Conservation (phyloP, 2,329 filamentous ascomycete species). For the Elsinoe batatas region DNA sequence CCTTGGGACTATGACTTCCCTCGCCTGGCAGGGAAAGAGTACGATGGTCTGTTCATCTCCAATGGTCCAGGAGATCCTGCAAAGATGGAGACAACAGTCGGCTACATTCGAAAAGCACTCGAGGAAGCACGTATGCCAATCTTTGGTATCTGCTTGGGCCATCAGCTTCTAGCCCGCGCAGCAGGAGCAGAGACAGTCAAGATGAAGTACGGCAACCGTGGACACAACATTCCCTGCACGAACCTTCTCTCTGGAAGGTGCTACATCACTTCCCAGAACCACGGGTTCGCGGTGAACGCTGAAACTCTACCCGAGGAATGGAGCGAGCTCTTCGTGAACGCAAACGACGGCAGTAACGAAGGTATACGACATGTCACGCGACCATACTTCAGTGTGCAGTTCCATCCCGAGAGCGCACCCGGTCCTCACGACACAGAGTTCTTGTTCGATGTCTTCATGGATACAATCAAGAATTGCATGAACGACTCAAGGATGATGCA, state of each 20-base stretch:
- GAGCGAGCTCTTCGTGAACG: slow-evolving; percentile 94
- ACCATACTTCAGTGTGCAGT: slow-evolving; percentile 98
- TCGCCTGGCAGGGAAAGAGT: slow-evolving; percentile 64
- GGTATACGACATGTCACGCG: slow-evolving; percentile 79
- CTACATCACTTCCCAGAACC: slow-evolving; percentile 98
- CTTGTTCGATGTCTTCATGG: slow-evolving; percentile 92
- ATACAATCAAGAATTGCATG: slow-evolving; percentile 66
- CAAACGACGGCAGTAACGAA: slow-evolving; percentile 96
- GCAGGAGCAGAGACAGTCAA: slow-evolving; percentile 78
- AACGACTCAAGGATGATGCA: slow-evolving; percentile 56
- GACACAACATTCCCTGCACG: slow-evolving; percentile 96
- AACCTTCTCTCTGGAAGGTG: slow-evolving; percentile 92
- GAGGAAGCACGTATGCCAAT: slow-evolving; percentile 73
- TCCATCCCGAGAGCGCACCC: slow-evolving; percentile 94
- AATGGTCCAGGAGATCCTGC: slow-evolving; percentile 96
- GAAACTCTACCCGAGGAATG: slow-evolving; percentile 65
- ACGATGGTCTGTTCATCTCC: slow-evolving; percentile 94
- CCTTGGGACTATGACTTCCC: slow-evolving; percentile 95
- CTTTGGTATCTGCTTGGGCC: slow-evolving; percentile 92
- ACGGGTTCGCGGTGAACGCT: slow-evolving; percentile 88
- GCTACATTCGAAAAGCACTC: slow-evolving; percentile 67
- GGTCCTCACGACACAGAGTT: slow-evolving; percentile 93
- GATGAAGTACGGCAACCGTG: slow-evolving; percentile 99
- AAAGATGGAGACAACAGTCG: slow-evolving; percentile 67
- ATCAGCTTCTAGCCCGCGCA: slow-evolving; percentile 83